phyloP scores from a whole-genome alignment of 73 alveolate genomes.

The Paramecium bursaria region DNA sequence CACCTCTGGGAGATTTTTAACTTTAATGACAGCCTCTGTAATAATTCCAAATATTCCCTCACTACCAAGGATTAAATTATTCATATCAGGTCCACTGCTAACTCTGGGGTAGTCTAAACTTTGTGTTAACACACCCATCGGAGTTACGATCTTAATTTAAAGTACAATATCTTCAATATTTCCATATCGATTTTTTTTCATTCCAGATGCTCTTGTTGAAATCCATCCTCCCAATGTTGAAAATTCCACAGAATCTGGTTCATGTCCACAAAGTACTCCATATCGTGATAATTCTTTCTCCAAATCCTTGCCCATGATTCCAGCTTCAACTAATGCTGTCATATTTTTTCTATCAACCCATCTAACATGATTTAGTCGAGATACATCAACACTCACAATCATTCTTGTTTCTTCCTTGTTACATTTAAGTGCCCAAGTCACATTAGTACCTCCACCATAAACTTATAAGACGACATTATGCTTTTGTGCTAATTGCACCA shows the following conservation, averaged over 20 bases:
- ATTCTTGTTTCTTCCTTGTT: constrained; percentile 80
- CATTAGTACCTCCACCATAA: constrained; percentile 97
- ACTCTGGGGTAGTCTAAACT: constrained; percentile 86
- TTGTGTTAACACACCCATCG: constrained; percentile 80
- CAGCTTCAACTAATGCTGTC: constrained; percentile 94
- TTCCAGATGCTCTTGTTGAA: constrained; percentile 92
- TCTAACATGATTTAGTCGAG: constrained; percentile 81
- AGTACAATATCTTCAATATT: constrained; percentile 92
- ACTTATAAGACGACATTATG: constrained; percentile 83
- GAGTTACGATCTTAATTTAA: constrained; percentile 82
- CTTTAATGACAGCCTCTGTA: constrained; percentile 85
- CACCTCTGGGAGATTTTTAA: constrained; percentile 81
- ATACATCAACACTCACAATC: constrained; percentile 87
- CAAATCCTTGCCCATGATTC: constrained; percentile 89
- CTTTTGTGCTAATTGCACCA: constrained; percentile 77
- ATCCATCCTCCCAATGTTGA: constrained; percentile 94
- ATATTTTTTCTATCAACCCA: constrained; percentile 86
- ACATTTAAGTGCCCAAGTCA: constrained; percentile 88
- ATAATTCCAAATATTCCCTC: constrained; percentile 90
- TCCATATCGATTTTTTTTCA: constrained; percentile 96
- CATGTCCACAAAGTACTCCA: constrained; percentile 93
- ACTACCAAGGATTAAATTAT: constrained; percentile 81
- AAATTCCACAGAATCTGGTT: constrained; percentile 92
- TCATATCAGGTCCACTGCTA: constrained; percentile 88
- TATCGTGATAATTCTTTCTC: constrained; percentile 86